Conservation (phyloP, 176 grass and related monocot species). For the Triticum dicoccoides region DNA sequence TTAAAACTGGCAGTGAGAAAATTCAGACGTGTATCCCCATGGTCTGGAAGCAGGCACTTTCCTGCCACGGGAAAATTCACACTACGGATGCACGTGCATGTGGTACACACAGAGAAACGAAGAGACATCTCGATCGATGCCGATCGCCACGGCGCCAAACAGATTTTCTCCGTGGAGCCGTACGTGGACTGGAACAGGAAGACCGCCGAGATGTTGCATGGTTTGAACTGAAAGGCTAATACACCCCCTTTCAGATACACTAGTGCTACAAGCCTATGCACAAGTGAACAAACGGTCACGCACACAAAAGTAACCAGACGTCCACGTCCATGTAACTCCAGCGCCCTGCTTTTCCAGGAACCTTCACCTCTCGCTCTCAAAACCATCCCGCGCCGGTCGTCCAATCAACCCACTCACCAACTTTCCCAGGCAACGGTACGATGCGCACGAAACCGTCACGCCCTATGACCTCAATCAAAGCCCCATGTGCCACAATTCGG, state of each 20-base stretch:
- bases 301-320: background rate
- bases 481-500: background rate
- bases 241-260: background rate
- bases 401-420: slow-evolving; percentile 25
- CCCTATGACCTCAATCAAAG: slow-evolving; percentile 13
- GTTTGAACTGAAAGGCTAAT: background rate
- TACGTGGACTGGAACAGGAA: slow-evolving; percentile 11
- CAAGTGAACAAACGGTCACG: background rate
- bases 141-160: background rate
- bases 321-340: background rate
- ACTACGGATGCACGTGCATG: background rate
- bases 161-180: background rate
- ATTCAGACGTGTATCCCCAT: background rate
- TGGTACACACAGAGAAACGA: background rate
- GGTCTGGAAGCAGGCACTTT: too few relatives aligned
- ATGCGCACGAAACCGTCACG: slow-evolving; percentile 24
- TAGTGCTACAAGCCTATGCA: background rate
- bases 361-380: slow-evolving; percentile 18
- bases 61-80: background rate
- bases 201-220: background rate
- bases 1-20: background rate
- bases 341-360: slow-evolving; percentile 36
- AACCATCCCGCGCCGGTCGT: background rate
- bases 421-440: background rate
- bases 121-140: background rate